Conservation (phyloP, 148 eudicot genomes). For the Bassia scoparia region DNA sequence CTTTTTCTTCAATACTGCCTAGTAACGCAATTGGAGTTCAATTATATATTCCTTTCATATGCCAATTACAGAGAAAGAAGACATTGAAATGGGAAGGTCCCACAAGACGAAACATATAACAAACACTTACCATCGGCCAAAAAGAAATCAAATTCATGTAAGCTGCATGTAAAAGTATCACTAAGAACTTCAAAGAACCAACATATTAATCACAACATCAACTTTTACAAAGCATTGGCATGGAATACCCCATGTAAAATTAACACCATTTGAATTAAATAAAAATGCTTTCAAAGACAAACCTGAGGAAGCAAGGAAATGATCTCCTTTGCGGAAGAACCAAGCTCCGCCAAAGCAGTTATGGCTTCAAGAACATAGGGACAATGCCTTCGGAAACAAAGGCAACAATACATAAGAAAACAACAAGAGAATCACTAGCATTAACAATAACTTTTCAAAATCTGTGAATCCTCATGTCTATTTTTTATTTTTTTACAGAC, state of each 20-base stretch:
- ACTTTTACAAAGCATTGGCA: neutral
- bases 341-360: constrained; percentile 84
- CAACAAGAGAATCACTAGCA: neutral
- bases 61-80: neutral
- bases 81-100: neutral
- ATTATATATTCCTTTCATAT: too few relatives aligned
- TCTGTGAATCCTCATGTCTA: too few relatives aligned
- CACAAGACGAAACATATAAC: neutral
- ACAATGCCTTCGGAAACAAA: constrained; percentile 51
- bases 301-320: constrained; percentile 90
- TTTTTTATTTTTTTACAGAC: too few relatives aligned
- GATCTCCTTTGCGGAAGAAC: constrained; percentile 77
- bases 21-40: too few relatives aligned
- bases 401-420: neutral
- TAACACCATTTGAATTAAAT: neutral
- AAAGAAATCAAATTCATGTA: neutral
- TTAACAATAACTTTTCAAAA: too few relatives aligned
- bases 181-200: neutral
- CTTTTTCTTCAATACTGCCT: too few relatives aligned
- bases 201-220: neutral
- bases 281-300: constrained; percentile 25
- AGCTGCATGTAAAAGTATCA: neutral
- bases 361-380: constrained; percentile 85
- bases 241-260: neutral
- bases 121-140: neutral